These are phyloP conservation scores for Cyanodermella asteris DNA, from an alignment of 2,329 filamentous ascomycete genomes.

Conservation along the genomic window DNA sequence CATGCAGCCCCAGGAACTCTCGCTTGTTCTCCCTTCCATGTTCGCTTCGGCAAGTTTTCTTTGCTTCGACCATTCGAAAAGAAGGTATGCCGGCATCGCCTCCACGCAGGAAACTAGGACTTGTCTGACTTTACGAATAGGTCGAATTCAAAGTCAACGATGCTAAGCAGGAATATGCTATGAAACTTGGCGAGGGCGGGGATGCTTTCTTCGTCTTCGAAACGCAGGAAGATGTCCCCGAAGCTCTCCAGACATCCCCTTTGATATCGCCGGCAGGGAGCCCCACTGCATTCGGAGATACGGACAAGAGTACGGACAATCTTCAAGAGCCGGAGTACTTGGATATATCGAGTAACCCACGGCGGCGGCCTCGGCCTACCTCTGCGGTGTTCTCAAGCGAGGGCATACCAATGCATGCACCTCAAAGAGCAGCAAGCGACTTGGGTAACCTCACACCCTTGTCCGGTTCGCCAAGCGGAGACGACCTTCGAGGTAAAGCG, in stretches of 20 bases:
- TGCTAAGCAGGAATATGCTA: constrained; percentile 74
- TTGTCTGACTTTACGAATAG: constrained; percentile 11
- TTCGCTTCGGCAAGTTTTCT: constrained; percentile 97
- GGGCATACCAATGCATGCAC: no score
- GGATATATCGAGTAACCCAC: no score
- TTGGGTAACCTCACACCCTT: no score
- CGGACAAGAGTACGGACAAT: constrained; percentile 12
- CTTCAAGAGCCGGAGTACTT: constrained; percentile 29
- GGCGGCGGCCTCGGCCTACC: no score
- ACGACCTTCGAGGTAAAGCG: no score
- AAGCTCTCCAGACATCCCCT: constrained; percentile 81
- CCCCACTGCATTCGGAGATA: constrained; percentile 28
- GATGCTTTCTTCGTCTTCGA: constrained; percentile 99
- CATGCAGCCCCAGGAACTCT: constrained; percentile 30
- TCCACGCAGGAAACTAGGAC: constrained; percentile 1
- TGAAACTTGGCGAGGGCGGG: constrained; percentile 94
- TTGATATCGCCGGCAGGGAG: constrained; percentile 76
- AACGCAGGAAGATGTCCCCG: constrained; percentile 78
- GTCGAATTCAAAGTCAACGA: constrained; percentile 95
- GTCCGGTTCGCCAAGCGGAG: no score
- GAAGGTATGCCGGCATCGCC: constrained; percentile 31
- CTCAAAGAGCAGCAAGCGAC: no score
- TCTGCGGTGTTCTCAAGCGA: constrained; percentile 5
- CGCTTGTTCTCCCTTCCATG: constrained; percentile 90
- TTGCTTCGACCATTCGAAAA: constrained; percentile 88